Conservation (phyloP, 352 stramenopile genomes). For the Phytopythium kandeliae region DNA sequence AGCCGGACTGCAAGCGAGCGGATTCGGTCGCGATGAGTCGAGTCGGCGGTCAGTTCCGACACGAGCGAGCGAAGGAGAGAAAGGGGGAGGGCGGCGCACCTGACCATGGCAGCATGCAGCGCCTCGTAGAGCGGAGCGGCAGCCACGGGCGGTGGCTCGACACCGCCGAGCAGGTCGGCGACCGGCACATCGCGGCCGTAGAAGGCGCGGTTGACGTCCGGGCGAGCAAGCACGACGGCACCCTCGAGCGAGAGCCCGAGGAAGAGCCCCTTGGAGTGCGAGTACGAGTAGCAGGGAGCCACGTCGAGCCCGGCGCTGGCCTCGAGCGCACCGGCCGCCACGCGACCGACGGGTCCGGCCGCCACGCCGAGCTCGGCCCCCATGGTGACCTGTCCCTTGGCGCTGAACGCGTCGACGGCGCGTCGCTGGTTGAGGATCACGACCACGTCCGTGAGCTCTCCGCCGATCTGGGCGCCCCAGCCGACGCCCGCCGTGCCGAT, state of each 20-base stretch:
- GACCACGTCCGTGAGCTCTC: slow-evolving; percentile 91
- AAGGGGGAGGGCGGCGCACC: too few relatives aligned
- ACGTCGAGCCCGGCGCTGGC: slow-evolving; percentile 73
- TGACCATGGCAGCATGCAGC: slow-evolving; percentile 57
- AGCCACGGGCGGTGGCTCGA: slow-evolving; percentile 73
- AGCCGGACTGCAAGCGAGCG: slow-evolving; percentile 27
- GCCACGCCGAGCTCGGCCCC: slow-evolving; percentile 87
- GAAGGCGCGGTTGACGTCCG: slow-evolving; percentile 90
- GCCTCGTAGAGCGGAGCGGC: slow-evolving; percentile 84
- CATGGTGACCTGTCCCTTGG: slow-evolving; percentile 87
- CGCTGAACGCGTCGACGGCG: slow-evolving; percentile 81
- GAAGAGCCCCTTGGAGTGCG: slow-evolving; percentile 88
- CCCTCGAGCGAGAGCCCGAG: slow-evolving; percentile 87
- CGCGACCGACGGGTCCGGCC: slow-evolving; percentile 87
- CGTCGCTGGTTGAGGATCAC: slow-evolving; percentile 91
- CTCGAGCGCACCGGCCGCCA: slow-evolving; percentile 68
- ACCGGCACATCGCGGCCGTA: slow-evolving; percentile 81
- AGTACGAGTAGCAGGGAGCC: slow-evolving; percentile 90
- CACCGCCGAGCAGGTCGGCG: slow-evolving; percentile 66
- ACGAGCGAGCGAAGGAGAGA: background rate
- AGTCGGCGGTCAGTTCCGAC: too few relatives aligned
- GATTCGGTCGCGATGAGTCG: too few relatives aligned
- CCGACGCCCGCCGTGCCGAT: slow-evolving; percentile 89
- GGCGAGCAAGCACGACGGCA: slow-evolving; percentile 84
- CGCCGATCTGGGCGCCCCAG: slow-evolving; percentile 90